Base-by-base conservation (phyloP, 768 basidiomycete genomes). In the Termitomyces sp. region DNA sequence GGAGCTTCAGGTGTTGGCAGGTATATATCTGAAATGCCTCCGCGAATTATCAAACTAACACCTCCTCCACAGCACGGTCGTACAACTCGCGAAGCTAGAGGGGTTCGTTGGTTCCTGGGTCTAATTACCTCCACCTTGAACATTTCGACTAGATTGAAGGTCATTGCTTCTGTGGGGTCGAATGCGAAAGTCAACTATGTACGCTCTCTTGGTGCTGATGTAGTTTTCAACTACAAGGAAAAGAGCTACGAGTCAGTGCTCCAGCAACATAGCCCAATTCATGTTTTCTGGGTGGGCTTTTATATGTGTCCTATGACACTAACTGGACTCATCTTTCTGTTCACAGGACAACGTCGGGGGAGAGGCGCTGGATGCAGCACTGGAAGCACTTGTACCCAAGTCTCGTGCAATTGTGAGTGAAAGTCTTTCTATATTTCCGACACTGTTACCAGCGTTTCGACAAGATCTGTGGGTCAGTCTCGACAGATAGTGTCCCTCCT, bases 141-240 rank as follows among this genome's bases (percentile, higher is more conserved):
- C 5, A 15, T 20, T 13, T 7, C 25, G 22, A 2, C 29, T 45
- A 56, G 58, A 11, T 18, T 59, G n/a, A 83, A 81, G 58, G 85
- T 87, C 27, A 82, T 89, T 53, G 82, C 78, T 0, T 83, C 81
- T 0, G 81, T 82, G 0, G 85, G 88, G 2, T 76, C 78, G 0
- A 82, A 85, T 32, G 77, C 81, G 35, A 87, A 89, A 68, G 80
- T 87, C 5, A 67, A 68, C 9, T 85, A 75, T 56, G 60, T 85
- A 63, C 72, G 70, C 46, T 72, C 72, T 7, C 58, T 84, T 5
- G 84, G 83, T 1, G 78, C 77, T 0, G 83, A 87, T 55, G 72
- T 82, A n/a, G 76, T 72, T 0, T 85, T 85, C 71, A 85, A 86
- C 68, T 86, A 84, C 68, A 85, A 87, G 72, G 82, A 72, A 0